Base-by-base conservation (phyloP, 1,139 yeast genomes). In the Yamadazyma atmosphaerica region DNA sequence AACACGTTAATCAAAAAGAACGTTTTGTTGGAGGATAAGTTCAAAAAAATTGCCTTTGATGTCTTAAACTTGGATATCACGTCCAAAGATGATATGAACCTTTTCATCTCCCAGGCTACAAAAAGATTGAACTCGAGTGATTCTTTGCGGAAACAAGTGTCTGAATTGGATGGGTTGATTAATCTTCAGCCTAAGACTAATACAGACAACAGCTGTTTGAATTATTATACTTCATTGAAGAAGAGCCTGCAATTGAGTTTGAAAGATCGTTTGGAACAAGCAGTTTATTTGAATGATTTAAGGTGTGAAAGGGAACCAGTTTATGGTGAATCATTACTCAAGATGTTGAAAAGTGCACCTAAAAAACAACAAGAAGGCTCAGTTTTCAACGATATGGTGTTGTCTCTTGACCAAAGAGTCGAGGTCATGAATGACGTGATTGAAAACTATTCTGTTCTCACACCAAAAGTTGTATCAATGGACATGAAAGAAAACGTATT, bases 381-480 rank as follows among this genome's bases (percentile, higher is more conserved):
- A 10, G 45, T 54, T 1, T 52, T 62, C 40, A 51, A 52, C 5
- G 55, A 59, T 7, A 54, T 80, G 50, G 63, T 71, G 13, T 53
- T 68, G 31, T 51, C 75, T 0, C 54, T 79, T 17, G 57, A 64
- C 1, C 63, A 68, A 18, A 62, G 86, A 27, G 76, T 72, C 2
- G 63, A 56, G 11, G 39, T 41, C 1, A 63, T 77, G 77, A 48
- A 61, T 11, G 82, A 79, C 23, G 61, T 70, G 0, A 74, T 92
- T 42, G 89, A 87, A 32, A 79, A 84, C 46, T 94, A 73, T 59
- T 86, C 95, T 0, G 94, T 88, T 46, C 76, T 92, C 3, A 92
- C 98, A 0, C 98, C 99, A 0, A 68, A 82, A 3, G 96, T 79
- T 2, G 94, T 90, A 4, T 78, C 89, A 1, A 67, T 86, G 41